These are phyloP conservation scores for Boletus rufocinnamomeus DNA, from an alignment of 768 basidiomycete genomes.

Conservation along the genomic window DNA sequence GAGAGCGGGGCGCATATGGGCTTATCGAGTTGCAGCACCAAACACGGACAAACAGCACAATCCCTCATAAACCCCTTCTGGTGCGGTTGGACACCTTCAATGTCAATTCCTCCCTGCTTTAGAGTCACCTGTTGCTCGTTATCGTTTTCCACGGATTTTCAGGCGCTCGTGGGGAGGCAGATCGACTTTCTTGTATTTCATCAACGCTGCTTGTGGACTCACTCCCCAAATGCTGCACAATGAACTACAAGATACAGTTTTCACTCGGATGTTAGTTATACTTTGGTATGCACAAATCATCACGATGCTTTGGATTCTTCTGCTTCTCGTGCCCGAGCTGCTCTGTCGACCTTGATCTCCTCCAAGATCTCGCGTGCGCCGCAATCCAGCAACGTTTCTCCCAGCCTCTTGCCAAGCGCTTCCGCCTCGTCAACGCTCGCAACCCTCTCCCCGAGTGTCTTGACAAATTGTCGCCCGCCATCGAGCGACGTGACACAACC, in stretches of 20 bases:
- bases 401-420: constrained; percentile 65
- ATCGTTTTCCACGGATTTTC: constrained; percentile 42
- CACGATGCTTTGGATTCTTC: constrained; percentile 21
- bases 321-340: constrained; percentile 43
- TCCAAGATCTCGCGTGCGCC: constrained; percentile 83
- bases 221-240: constrained; percentile 14
- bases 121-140: constrained; percentile 68
- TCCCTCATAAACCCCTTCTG: constrained; percentile 30
- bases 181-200: constrained; percentile 37
- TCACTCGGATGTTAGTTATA: background rate
- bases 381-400: constrained; percentile 56
- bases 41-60: constrained; percentile 40
- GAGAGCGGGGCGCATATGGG: constrained; percentile 2
- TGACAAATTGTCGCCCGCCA: constrained; percentile 71
- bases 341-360: constrained; percentile 74
- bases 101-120: constrained; percentile 56
- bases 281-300: constrained; percentile 2
- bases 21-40: constrained; percentile 23
- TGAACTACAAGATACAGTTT: constrained; percentile 29
- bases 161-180: constrained; percentile 76
- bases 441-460: constrained; percentile 56
- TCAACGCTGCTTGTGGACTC: constrained; percentile 17
- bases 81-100: constrained; percentile 15
- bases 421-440: constrained; percentile 60
- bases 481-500: constrained; percentile 85